Evolutionary conservation across 805 yeast species (phyloP).

Genomic region (Cyberlindnera bimundalis): DNA sequence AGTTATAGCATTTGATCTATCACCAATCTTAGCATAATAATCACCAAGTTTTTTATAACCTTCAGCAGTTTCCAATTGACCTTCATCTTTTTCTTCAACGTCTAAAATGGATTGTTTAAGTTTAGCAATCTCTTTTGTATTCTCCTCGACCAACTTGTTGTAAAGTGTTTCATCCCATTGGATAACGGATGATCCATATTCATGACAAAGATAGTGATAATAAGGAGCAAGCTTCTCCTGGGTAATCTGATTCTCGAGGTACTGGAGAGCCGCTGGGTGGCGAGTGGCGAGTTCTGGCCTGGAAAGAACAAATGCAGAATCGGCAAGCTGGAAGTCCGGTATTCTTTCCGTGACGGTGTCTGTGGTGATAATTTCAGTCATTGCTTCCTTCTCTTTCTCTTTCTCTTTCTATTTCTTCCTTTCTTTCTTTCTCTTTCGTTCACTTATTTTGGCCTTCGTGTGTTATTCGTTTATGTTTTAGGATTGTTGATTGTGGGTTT

Average conservation of each 20-base stretch:
- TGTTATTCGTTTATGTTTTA: no score
- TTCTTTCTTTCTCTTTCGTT: no score
- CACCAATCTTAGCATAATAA: conserved; percentile 83
- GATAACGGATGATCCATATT: conserved; percentile 36
- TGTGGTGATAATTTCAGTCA: conserved; percentile 1
- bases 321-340: conserved; percentile 84
- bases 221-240: conserved; percentile 75
- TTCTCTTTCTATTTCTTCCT: no score
- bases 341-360: conserved; percentile 37
- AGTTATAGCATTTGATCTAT: conserved; percentile 62
- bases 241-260: conserved; percentile 52
- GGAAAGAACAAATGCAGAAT: conserved; percentile 64
- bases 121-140: conserved; percentile 49
- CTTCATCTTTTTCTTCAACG: conserved; percentile 65
- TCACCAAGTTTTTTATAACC: conserved; percentile 82
- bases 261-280: conserved; percentile 42
- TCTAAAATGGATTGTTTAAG: conserved; percentile 43
- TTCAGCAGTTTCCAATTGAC: conserved; percentile 77
- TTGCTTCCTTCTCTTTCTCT: no score
- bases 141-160: conserved; percentile 45
- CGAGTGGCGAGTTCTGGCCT: conserved; percentile 35
- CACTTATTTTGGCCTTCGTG: no score
- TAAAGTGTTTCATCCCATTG: conserved; percentile 62
- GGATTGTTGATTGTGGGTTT: no score
- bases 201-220: conserved; percentile 62